These are phyloP conservation scores for Drechslerella stenobrocha DNA, from an alignment of 2,329 filamentous ascomycete species.

Conservation along the genomic window DNA sequence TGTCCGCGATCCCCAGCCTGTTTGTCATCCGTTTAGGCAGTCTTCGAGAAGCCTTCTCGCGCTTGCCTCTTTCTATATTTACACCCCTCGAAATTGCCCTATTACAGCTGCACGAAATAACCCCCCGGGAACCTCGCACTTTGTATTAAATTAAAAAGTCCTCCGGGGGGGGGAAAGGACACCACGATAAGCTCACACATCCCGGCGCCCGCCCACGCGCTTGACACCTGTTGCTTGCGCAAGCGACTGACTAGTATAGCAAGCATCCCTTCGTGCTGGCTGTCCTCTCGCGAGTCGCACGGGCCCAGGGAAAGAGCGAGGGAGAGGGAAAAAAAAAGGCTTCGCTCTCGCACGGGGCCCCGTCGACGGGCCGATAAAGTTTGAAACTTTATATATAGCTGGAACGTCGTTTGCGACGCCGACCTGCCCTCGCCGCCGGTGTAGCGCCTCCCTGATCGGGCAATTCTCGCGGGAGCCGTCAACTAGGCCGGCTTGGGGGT, in stretches of 20 bases:
- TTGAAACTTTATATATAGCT: constrained; percentile 36
- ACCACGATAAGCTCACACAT: too few relatives aligned
- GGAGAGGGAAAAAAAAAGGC: too few relatives aligned
- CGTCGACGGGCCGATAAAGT: too few relatives aligned
- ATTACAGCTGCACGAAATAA: neutral
- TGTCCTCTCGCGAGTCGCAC: too few relatives aligned
- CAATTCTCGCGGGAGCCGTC: too few relatives aligned
- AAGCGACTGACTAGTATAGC: constrained; percentile 42
- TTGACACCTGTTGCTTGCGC: constrained; percentile 21
- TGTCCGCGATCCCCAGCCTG: neutral
- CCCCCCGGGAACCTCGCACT: too few relatives aligned
- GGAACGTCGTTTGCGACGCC: constrained; percentile 34
- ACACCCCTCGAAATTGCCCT: constrained; percentile 20
- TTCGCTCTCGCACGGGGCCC: too few relatives aligned
- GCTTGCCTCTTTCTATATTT: constrained; percentile 25
- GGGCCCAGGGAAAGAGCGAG: too few relatives aligned
- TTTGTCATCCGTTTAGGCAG: neutral
- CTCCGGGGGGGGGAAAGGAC: too few relatives aligned
- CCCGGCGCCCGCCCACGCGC: too few relatives aligned
- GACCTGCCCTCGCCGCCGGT: neutral
- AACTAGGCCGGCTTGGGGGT: too few relatives aligned
- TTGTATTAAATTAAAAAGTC: too few relatives aligned
- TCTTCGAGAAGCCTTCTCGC: constrained; percentile 23
- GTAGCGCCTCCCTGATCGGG: neutral
- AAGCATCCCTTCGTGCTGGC: constrained; percentile 11